A percentile compares a stretch with the other conserved stretches of the same genome.
These are phyloP conservation scores for Solanum neorickii DNA, from an alignment of 257 asterid genomes.

Conservation along the genomic window DNA sequence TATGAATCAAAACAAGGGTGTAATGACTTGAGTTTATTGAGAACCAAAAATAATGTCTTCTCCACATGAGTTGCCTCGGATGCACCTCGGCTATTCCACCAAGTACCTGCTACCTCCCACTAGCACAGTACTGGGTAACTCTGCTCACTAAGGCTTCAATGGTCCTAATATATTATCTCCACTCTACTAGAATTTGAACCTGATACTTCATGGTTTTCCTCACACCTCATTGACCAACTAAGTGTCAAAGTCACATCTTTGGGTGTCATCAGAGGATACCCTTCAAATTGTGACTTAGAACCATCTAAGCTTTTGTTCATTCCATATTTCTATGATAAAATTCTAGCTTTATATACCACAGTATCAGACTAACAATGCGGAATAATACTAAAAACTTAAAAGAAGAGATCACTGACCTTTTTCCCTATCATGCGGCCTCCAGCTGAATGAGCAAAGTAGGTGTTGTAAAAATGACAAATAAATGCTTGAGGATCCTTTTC, in stretches of 20 bases:
- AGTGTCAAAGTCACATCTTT: not conserved
- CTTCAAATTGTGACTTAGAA: not conserved
- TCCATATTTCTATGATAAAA: not conserved
- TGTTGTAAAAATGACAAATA: slow-evolving; percentile 90
- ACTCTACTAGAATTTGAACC: not conserved
- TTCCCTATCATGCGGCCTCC: slow-evolving; percentile 98
- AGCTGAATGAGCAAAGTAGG: slow-evolving; percentile 91
- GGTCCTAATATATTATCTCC: not conserved
- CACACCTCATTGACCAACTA: not conserved
- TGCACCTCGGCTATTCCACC: not conserved
- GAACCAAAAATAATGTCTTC: not conserved
- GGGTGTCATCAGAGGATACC: not conserved
- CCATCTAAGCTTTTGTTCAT: not conserved
- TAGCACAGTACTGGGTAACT: not conserved
- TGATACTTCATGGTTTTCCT: not conserved
- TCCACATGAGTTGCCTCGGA: not conserved
- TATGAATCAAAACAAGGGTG: not conserved
- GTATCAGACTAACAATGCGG: not conserved
- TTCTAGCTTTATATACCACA: not conserved
- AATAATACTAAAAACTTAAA: not conserved
- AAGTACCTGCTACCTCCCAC: not conserved
- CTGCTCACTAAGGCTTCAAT: not conserved
- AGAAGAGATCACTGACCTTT: slow-evolving; percentile 36
- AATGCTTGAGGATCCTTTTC: slow-evolving; percentile 79
- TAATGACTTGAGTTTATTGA: not conserved